Evolutionary conservation across 2,329 filamentous ascomycete genomes (phyloP), one percentile per base, ranked within the genome.

Genomic region (Xylaria sp.): DNA sequence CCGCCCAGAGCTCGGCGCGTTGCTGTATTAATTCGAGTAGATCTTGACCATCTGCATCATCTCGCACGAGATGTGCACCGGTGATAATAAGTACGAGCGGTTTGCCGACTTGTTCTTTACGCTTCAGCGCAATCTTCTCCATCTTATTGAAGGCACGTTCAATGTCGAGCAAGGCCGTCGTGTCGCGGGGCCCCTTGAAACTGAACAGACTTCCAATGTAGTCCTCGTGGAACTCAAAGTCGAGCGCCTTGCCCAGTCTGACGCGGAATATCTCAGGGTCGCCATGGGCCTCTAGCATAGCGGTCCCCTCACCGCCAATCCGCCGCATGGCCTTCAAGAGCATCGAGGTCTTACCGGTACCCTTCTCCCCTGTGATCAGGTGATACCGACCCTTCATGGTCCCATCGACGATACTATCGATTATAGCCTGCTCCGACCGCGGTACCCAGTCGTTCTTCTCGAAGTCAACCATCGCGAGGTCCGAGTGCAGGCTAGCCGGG

Each of bases 181-280:
- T 94, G 75, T 98, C 96, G 52, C 95, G 88, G 0, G 96, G 96
- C 0, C 95, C 95, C 41, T 92, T 89, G 76, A 98, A 97, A 66
- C 93, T 97, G 80, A 98, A 98, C 64, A 98, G 90, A 9, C 92
- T 93, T 53, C 95, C 95, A 70, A 98, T 97, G 77, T 97, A 97
- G 83, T 98, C 95, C 81, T 97, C 95, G 77, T 97, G 93, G 75
- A 92, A 98, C 78, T 98, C 96, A 78, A 94, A 98, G 78, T 98
- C 94, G 56, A 98, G 85, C 2, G 94, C 93, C 78, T 97, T 97
- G 39, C 96, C 95, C 4, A 98, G 86, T 4, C 95, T 88, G 55
- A 97, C 91, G 28, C 95, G 91, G 78, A 98, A 97, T 66, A 98
- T 97, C 76, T 98, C 95, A 0, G 94, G 87, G 78, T 98, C 94